Evolutionary conservation across 177 flowering plant species (phyloP), one percentile per base, ranked within the genome.

Genomic region (Vitis hybrid): DNA sequence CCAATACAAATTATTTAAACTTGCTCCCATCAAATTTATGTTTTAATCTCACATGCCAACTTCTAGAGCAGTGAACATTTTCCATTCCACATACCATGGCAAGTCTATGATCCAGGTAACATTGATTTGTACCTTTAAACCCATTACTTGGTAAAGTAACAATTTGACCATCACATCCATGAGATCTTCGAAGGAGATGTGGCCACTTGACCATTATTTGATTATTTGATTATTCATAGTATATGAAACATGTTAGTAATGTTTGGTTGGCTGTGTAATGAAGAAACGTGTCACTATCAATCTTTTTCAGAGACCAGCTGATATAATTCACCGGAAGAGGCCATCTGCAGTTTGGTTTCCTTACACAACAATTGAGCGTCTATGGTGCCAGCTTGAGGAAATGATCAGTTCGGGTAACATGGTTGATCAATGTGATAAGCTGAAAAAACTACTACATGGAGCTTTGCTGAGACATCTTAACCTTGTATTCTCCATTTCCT

Each of bases 311-410:
- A 84, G 85, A 79, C 94, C 97, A 45, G 82, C 77, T 3, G 84
- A 88, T 68, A 53, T 95, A 63, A 75, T 89, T 59, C 86, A 79
- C 59, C 80, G 98, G 66, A 95, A 95, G 81, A 86, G 72, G 77
- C 82, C 90, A 73, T 90, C 81, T 81, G 86, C 93, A 26, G 82
- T 85, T 70, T 95, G 98, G 97, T 95, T 95, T 69, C 98, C 99
- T 11, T 89, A 88, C 83, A 83, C 91, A 45, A 66, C 85, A 10
- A 76, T 95, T 53, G 93, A 93, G 78, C 86, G 82, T 39, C 76
- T 95, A 5, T 89, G 94, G 92, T 82, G 84, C 81, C 82, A 84
- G 50, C 86, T 95, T 56, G 93, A 88, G 73, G 89, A 85, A 57
- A 71, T 78, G 71, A 85, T 73, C 64, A 78, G 71, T 50, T 73